Base-by-base conservation (phyloP, 148 eudicot genomes). In the Dysphania ambrosioides region DNA sequence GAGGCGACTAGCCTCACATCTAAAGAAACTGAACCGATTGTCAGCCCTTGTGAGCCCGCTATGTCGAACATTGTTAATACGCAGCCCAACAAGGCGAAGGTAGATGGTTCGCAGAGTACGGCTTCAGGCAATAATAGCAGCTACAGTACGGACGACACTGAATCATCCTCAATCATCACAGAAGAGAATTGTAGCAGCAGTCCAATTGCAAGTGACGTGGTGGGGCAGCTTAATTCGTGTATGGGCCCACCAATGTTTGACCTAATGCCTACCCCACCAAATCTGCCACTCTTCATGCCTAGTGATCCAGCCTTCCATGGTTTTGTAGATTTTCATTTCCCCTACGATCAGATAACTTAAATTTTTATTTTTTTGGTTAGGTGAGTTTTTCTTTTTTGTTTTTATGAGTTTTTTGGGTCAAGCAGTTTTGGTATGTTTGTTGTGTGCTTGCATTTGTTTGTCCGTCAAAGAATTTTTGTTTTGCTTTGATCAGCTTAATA, bases 121-220 rank as follows among this genome's bases (percentile, higher is more conserved):
- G 16, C 49, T 8, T 0, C 49, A 42, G 29, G 29, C n/a, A n/a
- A n/a, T n/a, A n/a, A n/a, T n/a, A 42, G 63, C 35, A 73, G 58
- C 8, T 30, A 42, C 36, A 55, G 35, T 18, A 77, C 27, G 7
- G 70, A 69, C n/a, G 83, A 83, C 12, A 79, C 85, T 13, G 85
- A 79, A 64, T 78, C 85, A 8, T 73, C 84, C 8, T 81, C 85
- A 0, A 79, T 75, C 16, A 44, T 83, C 27, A 87, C 91, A 0
- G 84, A 80, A 0, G 90, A 87, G 34, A 71, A 80, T 70, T 78
- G 83, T 72, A 65, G 79, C 19, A 71, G 81, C 32, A 72, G 80
- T 60, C 5, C 19, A 13, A 47, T 53, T 4, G 74, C 56, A n/a
- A 58, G 73, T 19, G 74, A n/a, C 8, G 19, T n/a, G 23, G 66